Evolutionary conservation across 140 eudicot genomes (phyloP).

Genomic region (Artemisia princeps): DNA sequence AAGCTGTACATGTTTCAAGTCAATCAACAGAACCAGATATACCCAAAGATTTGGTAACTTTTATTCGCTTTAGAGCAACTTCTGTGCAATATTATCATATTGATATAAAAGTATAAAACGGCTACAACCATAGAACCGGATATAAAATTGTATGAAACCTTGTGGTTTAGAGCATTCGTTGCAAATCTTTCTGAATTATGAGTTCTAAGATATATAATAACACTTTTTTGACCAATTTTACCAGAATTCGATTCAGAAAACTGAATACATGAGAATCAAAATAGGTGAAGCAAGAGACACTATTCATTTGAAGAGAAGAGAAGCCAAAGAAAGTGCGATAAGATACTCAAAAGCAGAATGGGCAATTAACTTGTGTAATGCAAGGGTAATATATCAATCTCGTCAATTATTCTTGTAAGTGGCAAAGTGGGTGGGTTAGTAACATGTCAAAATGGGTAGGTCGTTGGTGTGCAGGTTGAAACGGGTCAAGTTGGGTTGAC

Average conservation of each 20-base stretch:
- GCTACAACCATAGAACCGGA: no score
- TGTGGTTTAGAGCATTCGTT: no score
- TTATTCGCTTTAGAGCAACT: conserved; percentile 3
- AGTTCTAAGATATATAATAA: conserved; percentile 10
- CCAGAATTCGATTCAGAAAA: conserved; percentile 43
- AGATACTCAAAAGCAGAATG: conserved; percentile 61
- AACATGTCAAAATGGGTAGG: no score
- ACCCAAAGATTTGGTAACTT: conserved; percentile 42
- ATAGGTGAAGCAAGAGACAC: conserved; percentile 42
- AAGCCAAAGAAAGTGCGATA: conserved; percentile 39
- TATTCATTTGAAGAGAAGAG: conserved; percentile 36
- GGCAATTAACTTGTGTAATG: conserved; percentile 51
- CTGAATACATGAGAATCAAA: conserved; percentile 38
- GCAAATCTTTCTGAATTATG: not conserved
- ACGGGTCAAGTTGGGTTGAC: no score
- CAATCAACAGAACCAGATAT: conserved; percentile 26
- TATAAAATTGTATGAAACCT: no score
- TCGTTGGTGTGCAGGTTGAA: no score
- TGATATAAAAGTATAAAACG: no score
- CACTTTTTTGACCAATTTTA: conserved; percentile 6
- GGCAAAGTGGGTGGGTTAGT: no score
- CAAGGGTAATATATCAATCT: conserved; percentile 43
- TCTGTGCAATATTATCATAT: no score
- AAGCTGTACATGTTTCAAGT: conserved; percentile 21
- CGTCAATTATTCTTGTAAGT: conserved; percentile 1